phyloP scores from a whole-genome alignment of 345 rosid species.

The Excoecaria cochinchinensis region DNA sequence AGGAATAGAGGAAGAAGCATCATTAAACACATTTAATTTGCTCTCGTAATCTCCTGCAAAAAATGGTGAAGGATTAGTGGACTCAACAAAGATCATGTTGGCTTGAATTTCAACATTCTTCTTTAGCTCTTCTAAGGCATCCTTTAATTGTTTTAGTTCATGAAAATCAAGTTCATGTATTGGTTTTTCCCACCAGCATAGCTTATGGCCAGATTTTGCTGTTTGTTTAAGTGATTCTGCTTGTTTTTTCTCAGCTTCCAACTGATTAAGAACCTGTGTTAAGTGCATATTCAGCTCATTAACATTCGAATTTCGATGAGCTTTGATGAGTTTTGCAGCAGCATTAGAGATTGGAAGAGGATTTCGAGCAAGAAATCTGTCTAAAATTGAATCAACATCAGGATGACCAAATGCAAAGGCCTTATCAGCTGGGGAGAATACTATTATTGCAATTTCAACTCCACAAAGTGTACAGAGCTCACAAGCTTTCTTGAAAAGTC shows the following conservation, averaged over 20 bases:
- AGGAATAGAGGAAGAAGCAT: not conserved
- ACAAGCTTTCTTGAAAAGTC: conserved; percentile 29
- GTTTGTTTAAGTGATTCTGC: conserved; percentile 14
- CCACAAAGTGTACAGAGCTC: conserved; percentile 28
- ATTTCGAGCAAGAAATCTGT: conserved; percentile 26
- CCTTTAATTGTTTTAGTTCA: conserved; percentile 15
- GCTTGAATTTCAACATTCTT: conserved; percentile 9
- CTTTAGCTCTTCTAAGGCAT: conserved; percentile 19
- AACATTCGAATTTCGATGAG: conserved; percentile 38
- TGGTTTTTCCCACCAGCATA: conserved; percentile 27
- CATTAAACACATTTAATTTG: conserved; percentile 14
- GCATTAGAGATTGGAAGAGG: conserved; percentile 19
- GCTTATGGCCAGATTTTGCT: conserved; percentile 2
- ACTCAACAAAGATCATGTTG: conserved; percentile 9
- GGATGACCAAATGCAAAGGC: conserved; percentile 30
- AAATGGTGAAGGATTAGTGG: conserved; percentile 18
- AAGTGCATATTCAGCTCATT: conserved; percentile 44
- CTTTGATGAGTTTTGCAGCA: conserved; percentile 40
- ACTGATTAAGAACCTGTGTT: conserved; percentile 23
- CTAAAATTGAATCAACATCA: conserved; percentile 4
- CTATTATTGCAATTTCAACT: conserved; percentile 24
- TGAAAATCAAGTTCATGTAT: conserved; percentile 13
- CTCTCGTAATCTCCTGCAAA: conserved; percentile 1
- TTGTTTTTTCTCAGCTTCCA: conserved; percentile 17
- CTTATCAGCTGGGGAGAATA: conserved; percentile 27